Conservation (phyloP, 176 grass and related monocot species). For the Zizania latifolia region DNA sequence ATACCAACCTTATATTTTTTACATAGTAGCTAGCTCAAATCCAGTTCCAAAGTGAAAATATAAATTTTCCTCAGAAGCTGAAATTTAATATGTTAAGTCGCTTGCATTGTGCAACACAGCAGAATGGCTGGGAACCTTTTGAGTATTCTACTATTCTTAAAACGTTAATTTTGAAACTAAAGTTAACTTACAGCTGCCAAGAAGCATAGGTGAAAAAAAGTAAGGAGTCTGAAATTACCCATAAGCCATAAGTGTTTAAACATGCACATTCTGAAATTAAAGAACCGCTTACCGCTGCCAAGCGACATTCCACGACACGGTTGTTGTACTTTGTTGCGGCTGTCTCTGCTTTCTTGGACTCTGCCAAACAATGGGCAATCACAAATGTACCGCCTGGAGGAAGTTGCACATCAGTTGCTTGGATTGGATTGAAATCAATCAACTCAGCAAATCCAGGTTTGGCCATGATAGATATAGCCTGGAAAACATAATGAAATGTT, state of each 20-base stretch:
- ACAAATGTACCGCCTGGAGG: slow-evolving; percentile 86
- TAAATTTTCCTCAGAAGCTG: slow-evolving; percentile 1
- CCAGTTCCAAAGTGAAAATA: not conserved
- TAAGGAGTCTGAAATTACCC: not conserved
- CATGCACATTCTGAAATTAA: not conserved
- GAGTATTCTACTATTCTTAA: slow-evolving; percentile 10
- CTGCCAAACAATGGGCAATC: slow-evolving; percentile 87
- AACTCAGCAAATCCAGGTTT: slow-evolving; percentile 91
- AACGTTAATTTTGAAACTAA: not conserved
- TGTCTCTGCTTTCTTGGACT: slow-evolving; percentile 97
- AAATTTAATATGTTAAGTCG: not conserved
- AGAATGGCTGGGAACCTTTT: not conserved
- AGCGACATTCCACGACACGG: slow-evolving; percentile 85
- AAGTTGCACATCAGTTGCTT: slow-evolving; percentile 81
- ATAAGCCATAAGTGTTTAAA: not conserved
- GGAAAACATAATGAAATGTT: slow-evolving; percentile 17
- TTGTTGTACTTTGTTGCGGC: slow-evolving; percentile 96
- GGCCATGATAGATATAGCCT: slow-evolving; percentile 99
- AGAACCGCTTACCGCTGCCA: slow-evolving; percentile 51
- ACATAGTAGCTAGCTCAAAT: not conserved
- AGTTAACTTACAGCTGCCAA: slow-evolving; percentile 13
- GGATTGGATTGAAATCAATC: slow-evolving; percentile 98
- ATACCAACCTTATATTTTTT: not conserved
- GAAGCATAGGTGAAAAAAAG: slow-evolving; percentile 8
- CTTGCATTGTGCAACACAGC: not conserved